Evolutionary conservation across 2,329 filamentous ascomycete genomes (phyloP), one percentile per base, ranked within the genome.

Genomic region (Trichoderma semiorbis): DNA sequence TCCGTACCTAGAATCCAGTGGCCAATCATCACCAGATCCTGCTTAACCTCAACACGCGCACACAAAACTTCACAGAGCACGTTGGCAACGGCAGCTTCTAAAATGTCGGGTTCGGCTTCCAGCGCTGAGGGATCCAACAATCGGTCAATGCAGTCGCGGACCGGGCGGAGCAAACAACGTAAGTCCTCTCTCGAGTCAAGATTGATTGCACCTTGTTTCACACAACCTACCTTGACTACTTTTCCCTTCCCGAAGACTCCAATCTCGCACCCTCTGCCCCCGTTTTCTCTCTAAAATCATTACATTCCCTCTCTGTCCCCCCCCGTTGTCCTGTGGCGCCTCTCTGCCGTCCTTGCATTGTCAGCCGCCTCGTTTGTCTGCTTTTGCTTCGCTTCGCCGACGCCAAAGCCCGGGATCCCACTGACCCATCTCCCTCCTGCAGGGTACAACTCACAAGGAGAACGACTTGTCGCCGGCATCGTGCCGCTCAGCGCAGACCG

Each of bases 401-500:
- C 39, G 68, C 68, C 63, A 62, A 66, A 68, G 72, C 72, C 61
- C 63, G 61, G 72, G 72, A 71, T 71, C 72, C 72, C 72, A 76
- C 75, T 77, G 68, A 76, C 74, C 71, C 73, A 65, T 72, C 68
- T 75, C 74, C 69, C 69, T 64, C 76, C 71, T 78, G 70, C 83
- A 98, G 96, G 95, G 79, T 99, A 98, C 84, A 95, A 93, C 79
- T 85, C 92, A 73, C 92, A 94, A 81, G 95, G 95, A 84, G 95
- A 98, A 84, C 92, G 96, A 76, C 91, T 98, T 74, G 96, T 99
- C 77, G 95, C 96, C 73, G 96, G 96, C 77, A 91, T 98, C 72
- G 96, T 99, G 62, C 94, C 96, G 75, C 86, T 98, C 75, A 96
- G 93, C 70, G 83, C 88, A 78, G 95, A 97, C 84, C 95, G 93